Evolutionary conservation across 2,329 filamentous ascomycete genomes (phyloP), one percentile per base, ranked within the genome.

Genomic region (Calonectria hongkongensis): DNA sequence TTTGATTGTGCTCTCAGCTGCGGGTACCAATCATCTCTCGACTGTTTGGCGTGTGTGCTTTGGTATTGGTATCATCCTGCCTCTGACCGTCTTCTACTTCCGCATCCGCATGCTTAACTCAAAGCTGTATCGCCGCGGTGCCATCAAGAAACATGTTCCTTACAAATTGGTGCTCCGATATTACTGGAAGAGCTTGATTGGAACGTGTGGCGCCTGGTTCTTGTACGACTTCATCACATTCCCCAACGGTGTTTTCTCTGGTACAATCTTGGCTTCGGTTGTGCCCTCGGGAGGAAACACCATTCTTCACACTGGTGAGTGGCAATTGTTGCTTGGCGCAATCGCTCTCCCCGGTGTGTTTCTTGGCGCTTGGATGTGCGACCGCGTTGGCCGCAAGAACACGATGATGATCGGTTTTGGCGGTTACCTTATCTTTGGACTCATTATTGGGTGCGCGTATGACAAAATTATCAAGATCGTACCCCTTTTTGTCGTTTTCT

Each of bases 141-240:
- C 89, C 0, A 91, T 90, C 80, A 89, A 90, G 76, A 82, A 79
- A 25, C 80, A 81, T 9, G 86, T 91, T 0, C 88, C 89, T 0
- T 89, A 91, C 73, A 75, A 79, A 1, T 83, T 91, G 0, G 84
- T 89, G 7, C 45, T 89, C 12, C 84, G 83, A 25, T 90, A 87
- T 78, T 91, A 91, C 81, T 91, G 89, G 89, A 88, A 85, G 76
- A 82, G 86, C 2, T 80, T 91, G 13, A 81, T 88, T 39, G 88
- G 89, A 12, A 89, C 89, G 12, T 88, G 85, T 68, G 85, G 88
- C 12, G 89, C 89, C 63, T 91, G 88, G 88, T 90, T 90, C 79
- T 84, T 90, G 15, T 88, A 88, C 79, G 85, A 86, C 74, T 86
- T 84, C 41, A 85, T 88, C 70, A 87, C 86, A 3, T 88, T 88